Evolutionary conservation across 371 early-diverging fungal species (phyloP).

Genomic region (Mucor irregularis): DNA sequence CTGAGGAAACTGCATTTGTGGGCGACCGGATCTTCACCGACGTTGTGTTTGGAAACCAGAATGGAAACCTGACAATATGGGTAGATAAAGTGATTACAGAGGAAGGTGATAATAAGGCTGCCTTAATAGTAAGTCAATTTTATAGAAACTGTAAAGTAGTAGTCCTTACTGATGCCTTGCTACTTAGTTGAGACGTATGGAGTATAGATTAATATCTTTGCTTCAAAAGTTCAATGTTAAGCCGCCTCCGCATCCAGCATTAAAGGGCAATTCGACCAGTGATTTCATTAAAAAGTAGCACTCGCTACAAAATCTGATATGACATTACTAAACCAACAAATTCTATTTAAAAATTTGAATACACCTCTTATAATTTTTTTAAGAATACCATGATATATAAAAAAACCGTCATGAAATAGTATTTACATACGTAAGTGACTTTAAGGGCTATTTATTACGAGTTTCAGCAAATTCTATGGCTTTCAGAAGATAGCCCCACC

Average conservation of each 20-base stretch:
- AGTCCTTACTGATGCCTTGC: not conserved
- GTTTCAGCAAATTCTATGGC: no score
- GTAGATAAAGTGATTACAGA: slow-evolving; percentile 70
- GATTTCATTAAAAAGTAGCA: no score
- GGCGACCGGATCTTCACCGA: slow-evolving; percentile 93
- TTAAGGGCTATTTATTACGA: no score
- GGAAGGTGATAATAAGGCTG: slow-evolving; percentile 79
- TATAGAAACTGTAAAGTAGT: not conserved
- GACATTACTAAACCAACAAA: no score
- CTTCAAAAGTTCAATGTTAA: slow-evolving; percentile 29
- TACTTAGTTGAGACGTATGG: slow-evolving; percentile 51
- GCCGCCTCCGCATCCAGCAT: slow-evolving; percentile 34
- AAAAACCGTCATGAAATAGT: no score
- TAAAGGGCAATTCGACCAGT: no score
- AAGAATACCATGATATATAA: no score
- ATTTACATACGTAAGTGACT: no score
- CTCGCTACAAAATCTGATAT: no score
- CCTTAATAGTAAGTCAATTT: slow-evolving; percentile 50
- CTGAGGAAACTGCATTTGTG: slow-evolving; percentile 68
- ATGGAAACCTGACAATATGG: slow-evolving; percentile 76
- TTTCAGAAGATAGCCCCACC: no score
- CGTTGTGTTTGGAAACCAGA: slow-evolving; percentile 79
- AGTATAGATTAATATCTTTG: slow-evolving; percentile 42
- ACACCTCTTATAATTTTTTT: no score
- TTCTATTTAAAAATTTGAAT: no score